These are phyloP conservation scores for Stachybotrys chartarum DNA, from an alignment of 2,329 filamentous ascomycete genomes.

Conservation along the genomic window DNA sequence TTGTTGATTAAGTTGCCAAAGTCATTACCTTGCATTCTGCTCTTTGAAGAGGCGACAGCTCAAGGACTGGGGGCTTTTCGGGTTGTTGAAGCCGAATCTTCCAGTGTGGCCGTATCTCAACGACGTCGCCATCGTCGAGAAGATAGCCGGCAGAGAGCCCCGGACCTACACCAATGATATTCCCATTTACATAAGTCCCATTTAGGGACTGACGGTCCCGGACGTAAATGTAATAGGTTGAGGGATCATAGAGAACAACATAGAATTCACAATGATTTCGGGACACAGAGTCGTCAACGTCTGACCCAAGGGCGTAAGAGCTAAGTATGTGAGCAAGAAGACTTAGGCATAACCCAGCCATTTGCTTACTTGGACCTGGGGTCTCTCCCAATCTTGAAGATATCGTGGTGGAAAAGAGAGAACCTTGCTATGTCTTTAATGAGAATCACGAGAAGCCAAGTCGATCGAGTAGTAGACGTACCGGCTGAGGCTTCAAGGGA, in stretches of 20 bases:
- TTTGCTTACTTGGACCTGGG: slow-evolving; percentile 22
- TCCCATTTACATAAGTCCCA: slow-evolving; percentile 45
- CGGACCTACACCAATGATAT: slow-evolving; percentile 31
- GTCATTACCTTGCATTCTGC: slow-evolving; percentile 23
- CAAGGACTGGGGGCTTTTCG: slow-evolving; percentile 11
- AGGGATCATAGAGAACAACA: slow-evolving; percentile 41
- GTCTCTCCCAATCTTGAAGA: slow-evolving; percentile 28
- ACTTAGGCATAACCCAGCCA: not conserved
- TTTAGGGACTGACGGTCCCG: slow-evolving; percentile 47
- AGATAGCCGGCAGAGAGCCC: slow-evolving; percentile 35
- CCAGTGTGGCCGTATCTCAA: slow-evolving; percentile 33
- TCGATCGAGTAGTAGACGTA: not conserved
- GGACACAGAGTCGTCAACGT: slow-evolving; percentile 34
- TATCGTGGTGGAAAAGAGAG: slow-evolving; percentile 19
- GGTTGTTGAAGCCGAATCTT: slow-evolving; percentile 25
- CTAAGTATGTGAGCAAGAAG: slow-evolving; percentile 14
- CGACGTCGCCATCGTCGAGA: slow-evolving; percentile 41
- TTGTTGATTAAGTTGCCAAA: not conserved
- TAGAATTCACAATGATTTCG: slow-evolving; percentile 50
- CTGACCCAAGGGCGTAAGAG: slow-evolving; percentile 29
- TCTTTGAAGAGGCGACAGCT: slow-evolving; percentile 20
- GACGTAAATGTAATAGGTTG: slow-evolving; percentile 41
- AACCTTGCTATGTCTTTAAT: slow-evolving; percentile 4
- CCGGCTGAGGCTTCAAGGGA: not conserved
- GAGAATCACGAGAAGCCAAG: not conserved